Conservation (phyloP, 2,329 filamentous ascomycete species). For the Arthrocladium fulminans region DNA sequence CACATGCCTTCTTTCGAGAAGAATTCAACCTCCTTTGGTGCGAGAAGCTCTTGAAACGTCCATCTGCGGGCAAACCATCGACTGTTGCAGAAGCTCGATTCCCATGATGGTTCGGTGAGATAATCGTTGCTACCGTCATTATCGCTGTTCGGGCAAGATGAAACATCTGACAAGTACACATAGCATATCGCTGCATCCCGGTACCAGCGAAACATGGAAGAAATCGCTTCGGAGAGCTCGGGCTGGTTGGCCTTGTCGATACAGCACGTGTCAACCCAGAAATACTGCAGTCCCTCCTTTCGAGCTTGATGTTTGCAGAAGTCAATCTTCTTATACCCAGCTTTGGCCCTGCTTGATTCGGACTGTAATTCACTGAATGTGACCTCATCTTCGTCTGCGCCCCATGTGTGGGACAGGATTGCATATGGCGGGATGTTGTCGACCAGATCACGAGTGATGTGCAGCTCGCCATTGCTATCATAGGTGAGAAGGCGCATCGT, state of each 20-base stretch:
- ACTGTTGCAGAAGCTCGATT: conserved; percentile 6
- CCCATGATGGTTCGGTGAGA: neutral
- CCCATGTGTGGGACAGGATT: conserved; percentile 24
- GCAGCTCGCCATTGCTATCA: neutral
- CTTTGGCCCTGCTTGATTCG: neutral
- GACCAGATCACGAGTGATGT: neutral
- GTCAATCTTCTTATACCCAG: conserved; percentile 12
- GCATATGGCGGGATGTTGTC: conserved; percentile 16
- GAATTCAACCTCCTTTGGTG: conserved; percentile 24
- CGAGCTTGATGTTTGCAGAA: conserved; percentile 10
- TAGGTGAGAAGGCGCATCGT: conserved; percentile 11
- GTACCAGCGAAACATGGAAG: conserved; percentile 23
- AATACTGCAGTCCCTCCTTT: conserved; percentile 13
- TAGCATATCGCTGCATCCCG: conserved; percentile 15
- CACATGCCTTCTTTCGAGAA: conserved; percentile 16
- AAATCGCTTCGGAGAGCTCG: conserved; percentile 20
- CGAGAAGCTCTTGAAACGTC: conserved; percentile 17
- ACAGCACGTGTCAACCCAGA: conserved; percentile 24
- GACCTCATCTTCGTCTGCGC: conserved; percentile 17
- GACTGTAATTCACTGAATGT: conserved; percentile 18
- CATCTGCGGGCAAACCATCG: conserved; percentile 10
- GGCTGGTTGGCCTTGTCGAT: conserved; percentile 20
- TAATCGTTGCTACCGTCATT: neutral
- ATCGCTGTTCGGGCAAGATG: too few relatives aligned
- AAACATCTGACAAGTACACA: conserved; percentile 14